Evolutionary conservation across 768 basidiomycete genomes (phyloP).

Genomic region (Suillus fuscotomentosus): DNA sequence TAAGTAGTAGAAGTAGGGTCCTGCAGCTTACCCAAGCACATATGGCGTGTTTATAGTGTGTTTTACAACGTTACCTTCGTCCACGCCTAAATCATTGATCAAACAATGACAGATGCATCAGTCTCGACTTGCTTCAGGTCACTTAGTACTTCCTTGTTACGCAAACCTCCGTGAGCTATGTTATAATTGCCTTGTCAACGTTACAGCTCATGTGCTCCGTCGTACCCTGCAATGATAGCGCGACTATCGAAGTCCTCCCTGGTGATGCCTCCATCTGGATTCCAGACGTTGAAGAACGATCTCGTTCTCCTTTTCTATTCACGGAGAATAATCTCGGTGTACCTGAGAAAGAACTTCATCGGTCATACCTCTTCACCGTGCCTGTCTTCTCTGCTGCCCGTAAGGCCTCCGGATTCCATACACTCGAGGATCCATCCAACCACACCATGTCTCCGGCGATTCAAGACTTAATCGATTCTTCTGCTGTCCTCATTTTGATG

Average conservation of each 20-base stretch:
- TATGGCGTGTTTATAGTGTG: background rate
- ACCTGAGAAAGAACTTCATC: constrained; percentile 55
- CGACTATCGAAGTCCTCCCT: constrained; percentile 62
- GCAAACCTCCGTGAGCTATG: constrained; percentile 25
- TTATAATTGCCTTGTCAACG: background rate
- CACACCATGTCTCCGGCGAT: constrained; percentile 13
- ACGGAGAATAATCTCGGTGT: constrained; percentile 62
- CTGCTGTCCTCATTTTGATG: constrained; percentile 54
- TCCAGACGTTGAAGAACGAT: constrained; percentile 19
- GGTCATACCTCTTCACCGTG: constrained; percentile 48
- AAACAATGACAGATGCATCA: background rate
- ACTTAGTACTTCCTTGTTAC: constrained; percentile 24
- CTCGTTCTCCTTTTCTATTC: constrained; percentile 51
- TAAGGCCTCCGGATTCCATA: background rate
- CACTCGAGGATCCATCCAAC: background rate
- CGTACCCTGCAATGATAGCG: constrained; percentile 10
- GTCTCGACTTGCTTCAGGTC: constrained; percentile 15
- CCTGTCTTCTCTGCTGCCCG: constrained; percentile 32
- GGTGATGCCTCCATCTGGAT: constrained; percentile 52
- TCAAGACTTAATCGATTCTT: constrained; percentile 29
- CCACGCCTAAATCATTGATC: background rate
- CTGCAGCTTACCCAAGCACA: too few relatives aligned
- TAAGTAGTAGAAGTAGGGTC: too few relatives aligned
- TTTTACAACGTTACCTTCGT: background rate
- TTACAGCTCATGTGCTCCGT: background rate